Evolutionary conservation across 192 early-diverging fungal genomes (phyloP), one percentile per base, ranked within the genome.

Genomic region (Martensiomyces pterosporus): DNA sequence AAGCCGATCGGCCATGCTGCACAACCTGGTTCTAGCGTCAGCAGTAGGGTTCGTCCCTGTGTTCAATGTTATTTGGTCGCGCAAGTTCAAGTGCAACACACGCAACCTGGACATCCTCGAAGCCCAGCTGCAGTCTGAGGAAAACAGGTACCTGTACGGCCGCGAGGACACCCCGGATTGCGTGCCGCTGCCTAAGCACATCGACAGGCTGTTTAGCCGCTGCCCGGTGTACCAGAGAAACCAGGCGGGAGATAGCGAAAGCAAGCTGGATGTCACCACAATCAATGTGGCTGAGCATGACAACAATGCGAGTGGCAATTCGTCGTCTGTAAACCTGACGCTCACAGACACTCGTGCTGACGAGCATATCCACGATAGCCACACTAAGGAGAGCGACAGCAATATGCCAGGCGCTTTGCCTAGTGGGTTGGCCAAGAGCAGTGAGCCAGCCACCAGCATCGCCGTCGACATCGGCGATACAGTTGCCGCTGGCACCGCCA

Each of bases 21-120:
- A 33, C 40, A 71, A 71, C 22, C 43, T 71, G 24, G 49, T 57
- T 16, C 32, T 64, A 23, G 32, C 45, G 14, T 59, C 60, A 0
- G n/a, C 44, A 8, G 15, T 60, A 0, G 56, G 60, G 14, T 64
- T 71, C 27, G 24, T 71, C 9, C 68, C 68, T 8, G 52, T 71
- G n/a, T 37, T 44, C 29, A 71, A 71, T 27, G 49, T 71, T 24
- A 25, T 64, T 18, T 64, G 62, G 17, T 49, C 52, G 5, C 60
- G 68, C 39, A 55, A 32, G 34, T 71, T 71, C 40, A 71, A 64
- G 36, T 60, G 68, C 45, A 71, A 52, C 23, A 43, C 39, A n/a
- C 68, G 68, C n/a, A 71, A 71, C 22, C 40, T 71, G 24, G 18
- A 34, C 7, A 35, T 62, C 9, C 34, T 71, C 18, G 68, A 71